A percentile compares a stretch with the other conserved stretches of the same genome.
Conservation (phyloP, 202 grass and related monocot species). For the Saccharum hybrid region DNA sequence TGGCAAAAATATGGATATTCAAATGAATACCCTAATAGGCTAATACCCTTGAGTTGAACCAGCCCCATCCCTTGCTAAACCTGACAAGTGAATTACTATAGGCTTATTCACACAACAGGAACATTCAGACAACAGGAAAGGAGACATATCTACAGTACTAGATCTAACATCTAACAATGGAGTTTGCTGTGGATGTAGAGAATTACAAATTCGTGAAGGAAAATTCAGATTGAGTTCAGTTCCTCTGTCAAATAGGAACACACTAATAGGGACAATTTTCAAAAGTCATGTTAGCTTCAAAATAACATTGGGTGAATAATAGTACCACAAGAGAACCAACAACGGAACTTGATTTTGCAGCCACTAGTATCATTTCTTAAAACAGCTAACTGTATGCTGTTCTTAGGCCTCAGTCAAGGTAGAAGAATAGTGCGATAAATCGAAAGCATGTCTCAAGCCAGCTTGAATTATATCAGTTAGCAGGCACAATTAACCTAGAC, state of each 20-base stretch:
- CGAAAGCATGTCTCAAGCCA: background rate
- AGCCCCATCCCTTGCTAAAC: background rate
- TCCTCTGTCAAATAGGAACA: background rate
- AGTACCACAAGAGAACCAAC: background rate
- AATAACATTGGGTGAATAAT: background rate
- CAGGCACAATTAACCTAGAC: background rate
- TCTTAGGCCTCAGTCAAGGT: background rate
- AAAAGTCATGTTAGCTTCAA: background rate
- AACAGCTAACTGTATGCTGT: background rate
- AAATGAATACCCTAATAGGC: no score
- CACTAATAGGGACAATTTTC: background rate
- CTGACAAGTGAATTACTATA: background rate
- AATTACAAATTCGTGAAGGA: background rate
- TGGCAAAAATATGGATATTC: no score
- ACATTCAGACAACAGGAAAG: conserved; percentile 10
- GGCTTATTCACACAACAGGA: background rate
- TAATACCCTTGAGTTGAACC: no score
- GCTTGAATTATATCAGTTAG: background rate
- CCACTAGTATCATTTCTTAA: background rate
- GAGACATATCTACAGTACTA: background rate
- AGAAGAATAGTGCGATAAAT: background rate
- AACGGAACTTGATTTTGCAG: background rate
- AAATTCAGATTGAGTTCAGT: background rate
- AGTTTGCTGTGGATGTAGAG: background rate
- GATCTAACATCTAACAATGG: background rate